Evolutionary conservation across 2,329 filamentous ascomycete species (phyloP).

Genomic region (Penicillium sp.): DNA sequence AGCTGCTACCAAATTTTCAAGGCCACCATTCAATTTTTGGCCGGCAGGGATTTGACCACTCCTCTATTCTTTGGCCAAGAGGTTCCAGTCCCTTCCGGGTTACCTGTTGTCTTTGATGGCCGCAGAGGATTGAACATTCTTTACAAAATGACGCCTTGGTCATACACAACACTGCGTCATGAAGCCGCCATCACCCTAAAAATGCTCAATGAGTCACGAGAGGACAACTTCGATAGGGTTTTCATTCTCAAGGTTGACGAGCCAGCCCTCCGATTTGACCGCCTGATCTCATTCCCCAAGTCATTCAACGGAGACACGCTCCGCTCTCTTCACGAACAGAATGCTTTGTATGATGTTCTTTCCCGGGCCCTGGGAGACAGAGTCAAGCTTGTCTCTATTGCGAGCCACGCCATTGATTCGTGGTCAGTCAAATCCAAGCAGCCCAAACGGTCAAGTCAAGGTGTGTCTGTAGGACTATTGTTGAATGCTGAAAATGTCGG

Average conservation of each 20-base stretch:
- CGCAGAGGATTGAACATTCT: conserved; percentile 74
- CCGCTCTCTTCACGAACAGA: conserved; percentile 32
- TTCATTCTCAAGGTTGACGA: conserved; percentile 68
- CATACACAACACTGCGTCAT: conserved; percentile 69
- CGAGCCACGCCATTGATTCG: conserved; percentile 38
- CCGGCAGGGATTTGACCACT: conserved; percentile 70
- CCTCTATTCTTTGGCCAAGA: conserved; percentile 52
- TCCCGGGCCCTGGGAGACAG: conserved; percentile 73
- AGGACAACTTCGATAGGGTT: conserved; percentile 78
- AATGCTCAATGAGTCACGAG: conserved; percentile 69
- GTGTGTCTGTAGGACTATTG: conserved; percentile 65
- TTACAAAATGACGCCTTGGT: conserved; percentile 88
- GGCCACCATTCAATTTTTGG: conserved; percentile 83
- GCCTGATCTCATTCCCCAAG: conserved; percentile 44
- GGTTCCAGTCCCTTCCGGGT: conserved; percentile 40
- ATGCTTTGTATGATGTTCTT: conserved; percentile 62
- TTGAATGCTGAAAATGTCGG: conserved; percentile 71
- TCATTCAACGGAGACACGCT: conserved; percentile 29
- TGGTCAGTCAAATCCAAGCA: conserved; percentile 53
- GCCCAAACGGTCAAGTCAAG: conserved; percentile 23
- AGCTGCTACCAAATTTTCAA: conserved; percentile 95
- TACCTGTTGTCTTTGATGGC: conserved; percentile 78
- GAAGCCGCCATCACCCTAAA: conserved; percentile 73
- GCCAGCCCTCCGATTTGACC: conserved; percentile 56
- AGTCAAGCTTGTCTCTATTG: conserved; percentile 65